Base-by-base conservation (phyloP, 306 rosid species). In the Boehmeria nivea region DNA sequence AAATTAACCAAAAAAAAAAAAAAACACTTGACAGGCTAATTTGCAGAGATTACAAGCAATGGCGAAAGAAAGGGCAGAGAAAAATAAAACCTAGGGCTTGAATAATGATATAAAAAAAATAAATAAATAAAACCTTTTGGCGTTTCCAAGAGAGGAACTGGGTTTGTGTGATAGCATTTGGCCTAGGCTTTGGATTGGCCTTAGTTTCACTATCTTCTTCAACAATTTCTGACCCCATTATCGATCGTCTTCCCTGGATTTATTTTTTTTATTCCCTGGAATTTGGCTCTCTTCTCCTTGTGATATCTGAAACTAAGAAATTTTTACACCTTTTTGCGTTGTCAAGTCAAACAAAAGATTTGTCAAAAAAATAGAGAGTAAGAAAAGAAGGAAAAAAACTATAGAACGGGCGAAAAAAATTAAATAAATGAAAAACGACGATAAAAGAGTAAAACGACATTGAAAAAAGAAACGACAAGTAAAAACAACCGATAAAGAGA, bases 141-240 rank as follows among this genome's bases (percentile, higher is more conserved):
- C 75, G 81, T 73, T 91, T 91, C 98, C 95, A 88, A 8, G 83
- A 71, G 52, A 87, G 84, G 67, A 87, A 87, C 57, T 91, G 95
- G 13, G 76, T 66, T 63, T 33, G 61, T 14, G 78, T 65, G 39
- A 71, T 50, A 2, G 76, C 47, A 42, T 20, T 54, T 19, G 78
- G 63, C 9, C 48, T 72, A 0, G 83, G 71, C 7, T 39, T 66
- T 59, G 76, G 65, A 53, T 51, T 44, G 43, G 57, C 47, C 64
- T 24, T 67, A 20, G 60, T 86, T 55, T 54, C 64, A 26, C 27
- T 57, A 22, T 43, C 45, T 45, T 63, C 59, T 20, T 54, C 61
- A 22, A 13, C 39, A 25, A 1, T 43, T 75, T 75, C 85, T 18
- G 74, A 78, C 22, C 84, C 89, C 70, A 63, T 62, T 3, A 5